Base-by-base conservation (phyloP, 2,329 filamentous ascomycete species). In the Clonostachys solani region DNA sequence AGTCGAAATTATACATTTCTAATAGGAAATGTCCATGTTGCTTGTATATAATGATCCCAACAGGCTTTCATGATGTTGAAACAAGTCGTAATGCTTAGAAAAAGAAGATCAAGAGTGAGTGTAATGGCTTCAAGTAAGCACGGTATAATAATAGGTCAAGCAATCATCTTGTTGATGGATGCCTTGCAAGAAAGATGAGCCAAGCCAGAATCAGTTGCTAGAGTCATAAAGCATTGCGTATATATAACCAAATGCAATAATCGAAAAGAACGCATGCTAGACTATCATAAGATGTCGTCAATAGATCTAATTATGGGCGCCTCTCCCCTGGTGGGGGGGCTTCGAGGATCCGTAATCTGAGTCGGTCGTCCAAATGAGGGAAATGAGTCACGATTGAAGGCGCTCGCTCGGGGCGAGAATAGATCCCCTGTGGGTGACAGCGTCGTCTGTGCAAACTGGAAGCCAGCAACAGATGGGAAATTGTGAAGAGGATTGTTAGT, bases 231-330 rank as follows among this genome's bases (percentile, higher is more conserved):
- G 23, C 23, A 29, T 29, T 29, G 23, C 23, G 23, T 29, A 10
- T 29, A 29, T 29, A 29, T 29, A 29, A 29, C 9, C 23, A 29
- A 29, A 29, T 29, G 23, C 23, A 29, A 29, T 40, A 43, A 45
- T 50, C 43, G 43, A 44, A 18, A 13, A 36, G 43, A 23, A 23
- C 33, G 23, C 19, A 10, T 12, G n/a, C 23, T 29, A 29, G 23
- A 29, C 37, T 45, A 46, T 73, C 75, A 91, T 65, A 92, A 71
- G 45, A 90, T 73, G 58, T 91, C 87, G 61, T 89, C 85, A 57
- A 92, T 92, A 49, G 85, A 91, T 48, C 87, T 76, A 45, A 84
- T 81, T 50, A 92, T 91, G 4, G 87, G 86, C 49, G 81, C 83
- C 61, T 87, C 85, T 37, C 87, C 87, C 57, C 80, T 81, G 12